Evolutionary conservation across 139 green algal species (phyloP).

Genomic region (Chlorella vulgaris): DNA sequence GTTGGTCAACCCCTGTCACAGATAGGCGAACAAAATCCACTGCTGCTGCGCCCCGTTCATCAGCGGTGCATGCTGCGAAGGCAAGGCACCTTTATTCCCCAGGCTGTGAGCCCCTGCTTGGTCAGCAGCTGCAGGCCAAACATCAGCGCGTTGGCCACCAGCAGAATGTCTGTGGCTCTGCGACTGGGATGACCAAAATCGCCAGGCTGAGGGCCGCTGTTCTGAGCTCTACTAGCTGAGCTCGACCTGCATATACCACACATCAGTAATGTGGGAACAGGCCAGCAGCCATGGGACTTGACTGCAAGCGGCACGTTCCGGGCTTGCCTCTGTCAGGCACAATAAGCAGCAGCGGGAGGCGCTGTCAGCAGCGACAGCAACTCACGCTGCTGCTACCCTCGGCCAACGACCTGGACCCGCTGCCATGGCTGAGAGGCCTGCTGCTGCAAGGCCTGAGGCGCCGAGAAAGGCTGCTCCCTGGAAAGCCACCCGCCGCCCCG

Average conservation of each 20-base stretch:
- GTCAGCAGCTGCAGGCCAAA: constrained; percentile 36
- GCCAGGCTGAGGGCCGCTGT: not conserved
- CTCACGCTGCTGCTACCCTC: constrained; percentile 18
- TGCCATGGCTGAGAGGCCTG: not conserved
- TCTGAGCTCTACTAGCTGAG: not conserved
- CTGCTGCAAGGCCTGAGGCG: not conserved
- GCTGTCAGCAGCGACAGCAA: no score
- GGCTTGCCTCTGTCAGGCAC: no score
- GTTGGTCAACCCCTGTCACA: no score
- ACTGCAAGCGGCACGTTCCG: no score
- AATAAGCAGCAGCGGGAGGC: no score
- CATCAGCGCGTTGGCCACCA: constrained; percentile 33
- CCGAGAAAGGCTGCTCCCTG: not conserved
- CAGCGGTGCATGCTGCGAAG: no score
- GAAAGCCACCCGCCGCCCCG: not conserved
- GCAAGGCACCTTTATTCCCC: constrained; percentile 22
- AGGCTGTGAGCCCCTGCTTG: constrained; percentile 9
- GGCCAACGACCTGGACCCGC: not conserved
- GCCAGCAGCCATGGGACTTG: no score
- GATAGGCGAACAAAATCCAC: no score
- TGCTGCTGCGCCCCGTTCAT: no score
- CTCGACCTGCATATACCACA: not conserved
- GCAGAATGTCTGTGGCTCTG: constrained; percentile 39
- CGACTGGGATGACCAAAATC: constrained; percentile 39
- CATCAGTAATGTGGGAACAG: no score